A percentile compares a stretch with the other conserved stretches of the same genome.
These are phyloP conservation scores for Cystobasidiaceae sp. DNA, from an alignment of 1,284 basidiomycete genomes.

Conservation along the genomic window DNA sequence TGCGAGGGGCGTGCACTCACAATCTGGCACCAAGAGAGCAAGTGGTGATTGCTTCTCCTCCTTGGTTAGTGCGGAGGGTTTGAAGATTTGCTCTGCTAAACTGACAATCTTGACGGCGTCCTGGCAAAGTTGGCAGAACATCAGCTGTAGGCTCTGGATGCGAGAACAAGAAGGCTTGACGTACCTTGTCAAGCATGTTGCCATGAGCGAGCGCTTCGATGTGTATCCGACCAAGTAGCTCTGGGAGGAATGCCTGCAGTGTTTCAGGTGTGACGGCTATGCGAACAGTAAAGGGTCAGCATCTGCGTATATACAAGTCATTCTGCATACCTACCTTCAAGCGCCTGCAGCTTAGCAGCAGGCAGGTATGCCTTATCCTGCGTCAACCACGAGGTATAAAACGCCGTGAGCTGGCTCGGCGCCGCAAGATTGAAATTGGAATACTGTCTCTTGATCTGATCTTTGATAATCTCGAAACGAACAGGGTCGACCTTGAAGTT, in stretches of 20 bases:
- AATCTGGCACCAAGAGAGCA: constrained; percentile 63
- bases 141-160: neutral
- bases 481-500: constrained; percentile 63
- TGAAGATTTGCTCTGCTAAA: constrained; percentile 65
- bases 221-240: constrained; percentile 64
- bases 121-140: constrained; percentile 37
- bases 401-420: constrained; percentile 74
- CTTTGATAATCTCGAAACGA: constrained; percentile 75
- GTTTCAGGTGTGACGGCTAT: constrained; percentile 67
- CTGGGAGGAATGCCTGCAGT: constrained; percentile 61
- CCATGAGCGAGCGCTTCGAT: constrained; percentile 76
- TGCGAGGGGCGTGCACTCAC: constrained; percentile 48
- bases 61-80: constrained; percentile 56
- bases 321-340: constrained; percentile 59
- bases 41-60: constrained; percentile 57
- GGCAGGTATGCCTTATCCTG: constrained; percentile 71
- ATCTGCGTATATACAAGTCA: neutral
- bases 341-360: constrained; percentile 70
- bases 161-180: neutral
- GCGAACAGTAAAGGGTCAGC: neutral
- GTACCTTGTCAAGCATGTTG: constrained; percentile 66
- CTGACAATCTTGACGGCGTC: constrained; percentile 71
- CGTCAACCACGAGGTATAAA: constrained; percentile 67
- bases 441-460: constrained; percentile 72
- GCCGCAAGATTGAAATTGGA: constrained; percentile 83